Conservation (phyloP, 1,284 basidiomycete species). For the Ganoderma meredithae region DNA sequence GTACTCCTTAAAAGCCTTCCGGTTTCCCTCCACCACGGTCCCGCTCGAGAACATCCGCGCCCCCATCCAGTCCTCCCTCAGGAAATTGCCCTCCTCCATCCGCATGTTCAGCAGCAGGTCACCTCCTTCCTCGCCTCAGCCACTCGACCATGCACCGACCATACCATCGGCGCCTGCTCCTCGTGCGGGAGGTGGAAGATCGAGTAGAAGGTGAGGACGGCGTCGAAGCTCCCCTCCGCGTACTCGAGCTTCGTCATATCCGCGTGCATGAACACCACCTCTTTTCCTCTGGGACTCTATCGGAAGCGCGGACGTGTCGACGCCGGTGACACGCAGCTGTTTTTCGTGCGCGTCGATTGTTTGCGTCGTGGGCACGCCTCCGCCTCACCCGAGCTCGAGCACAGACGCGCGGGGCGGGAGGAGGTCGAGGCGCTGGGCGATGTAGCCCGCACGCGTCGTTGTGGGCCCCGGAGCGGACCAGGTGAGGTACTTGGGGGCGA, state of each 20-base stretch:
- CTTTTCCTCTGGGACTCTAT: too few relatives aligned
- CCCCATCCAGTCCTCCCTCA: constrained; percentile 7
- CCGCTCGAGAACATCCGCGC: constrained; percentile 8
- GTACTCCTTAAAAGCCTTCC: constrained; percentile 1
- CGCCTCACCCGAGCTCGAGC: background rate
- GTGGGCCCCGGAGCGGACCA: constrained; percentile 11
- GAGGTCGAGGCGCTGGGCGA: constrained; percentile 1
- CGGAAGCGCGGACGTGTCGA: background rate
- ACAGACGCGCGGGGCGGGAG: background rate
- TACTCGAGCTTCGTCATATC: constrained; percentile 8
- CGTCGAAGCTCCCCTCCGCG: constrained; percentile 3
- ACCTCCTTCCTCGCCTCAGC: background rate
- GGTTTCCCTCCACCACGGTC: constrained; percentile 7
- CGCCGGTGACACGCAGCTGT: background rate
- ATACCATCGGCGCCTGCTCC: constrained; percentile 8
- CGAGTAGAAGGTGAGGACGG: constrained; percentile 5
- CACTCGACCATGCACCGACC: background rate
- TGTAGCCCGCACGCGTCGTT: constrained; percentile 4
- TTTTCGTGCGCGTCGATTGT: constrained; percentile 3
- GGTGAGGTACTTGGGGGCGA: constrained; percentile 7
- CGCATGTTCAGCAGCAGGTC: constrained; percentile 8
- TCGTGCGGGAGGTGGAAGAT: constrained; percentile 10
- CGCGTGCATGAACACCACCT: background rate
- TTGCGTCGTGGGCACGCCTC: background rate
- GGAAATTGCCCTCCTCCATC: background rate